A percentile compares a stretch with the other conserved stretches of the same genome.
These are phyloP conservation scores for Crucihimalaya himalaica DNA, from an alignment of 345 rosid genomes.

Conservation along the genomic window DNA sequence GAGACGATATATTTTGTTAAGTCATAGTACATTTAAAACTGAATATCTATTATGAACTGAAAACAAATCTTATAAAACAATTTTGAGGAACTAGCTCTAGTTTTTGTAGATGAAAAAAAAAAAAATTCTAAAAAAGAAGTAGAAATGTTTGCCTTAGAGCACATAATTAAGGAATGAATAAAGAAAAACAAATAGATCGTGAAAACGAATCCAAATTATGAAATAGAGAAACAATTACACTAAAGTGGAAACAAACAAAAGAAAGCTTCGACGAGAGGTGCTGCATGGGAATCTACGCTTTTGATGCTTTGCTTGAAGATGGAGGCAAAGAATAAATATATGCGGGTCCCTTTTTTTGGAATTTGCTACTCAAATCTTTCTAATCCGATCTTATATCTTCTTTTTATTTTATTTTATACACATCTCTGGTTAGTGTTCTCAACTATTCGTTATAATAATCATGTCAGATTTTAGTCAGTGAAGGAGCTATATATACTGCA, in stretches of 20 bases:
- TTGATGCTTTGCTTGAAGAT: conserved; percentile 45
- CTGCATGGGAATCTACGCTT: conserved; percentile 43
- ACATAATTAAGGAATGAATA: neutral
- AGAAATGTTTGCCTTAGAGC: neutral
- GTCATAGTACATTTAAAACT: neutral
- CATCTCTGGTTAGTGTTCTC: conserved; percentile 17
- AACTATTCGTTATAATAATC: conserved; percentile 6
- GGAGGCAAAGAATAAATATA: conserved; percentile 44
- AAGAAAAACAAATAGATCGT: conserved; percentile 11
- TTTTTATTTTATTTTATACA: conserved; percentile 26
- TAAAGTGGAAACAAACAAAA: conserved; percentile 37
- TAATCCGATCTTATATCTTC: conserved; percentile 32
- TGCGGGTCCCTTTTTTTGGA: conserved; percentile 46
- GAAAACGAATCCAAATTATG: conserved; percentile 31
- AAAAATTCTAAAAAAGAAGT: neutral
- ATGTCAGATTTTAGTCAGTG: neutral
- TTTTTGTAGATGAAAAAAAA: neutral
- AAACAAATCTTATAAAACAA: neutral
- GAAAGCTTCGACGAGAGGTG: conserved; percentile 12
- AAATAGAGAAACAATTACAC: conserved; percentile 30
- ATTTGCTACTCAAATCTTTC: conserved; percentile 40
- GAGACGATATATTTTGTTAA: neutral
- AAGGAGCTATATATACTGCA: neutral
- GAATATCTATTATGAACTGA: neutral
- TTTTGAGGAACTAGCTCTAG: conserved; percentile 17